Base-by-base conservation (phyloP, 2,329 filamentous ascomycete genomes). In the Aureobasidium zeae region DNA sequence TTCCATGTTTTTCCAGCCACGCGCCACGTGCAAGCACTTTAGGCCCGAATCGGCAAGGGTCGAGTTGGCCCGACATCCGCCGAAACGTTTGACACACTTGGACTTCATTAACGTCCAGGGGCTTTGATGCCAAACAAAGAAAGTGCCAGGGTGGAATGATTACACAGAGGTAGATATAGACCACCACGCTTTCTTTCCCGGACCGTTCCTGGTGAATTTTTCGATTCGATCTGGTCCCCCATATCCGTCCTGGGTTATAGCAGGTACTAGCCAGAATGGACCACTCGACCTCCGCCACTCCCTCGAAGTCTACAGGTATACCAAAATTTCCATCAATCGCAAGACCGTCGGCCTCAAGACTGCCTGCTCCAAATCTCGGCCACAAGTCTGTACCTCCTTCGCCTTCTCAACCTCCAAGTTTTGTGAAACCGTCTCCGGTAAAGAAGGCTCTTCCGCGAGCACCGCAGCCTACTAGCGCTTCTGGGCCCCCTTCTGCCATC, bases 231-330 rank as follows among this genome's bases (percentile, higher is more conserved):
- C 20, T 29, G 39, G 39, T 24, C 21, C 12, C 30, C 30, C 29
- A 34, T 30, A 43, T 15, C 17, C 39, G 39, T 21, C 63, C 46
- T 58, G 63, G 7, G 65, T n/a, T 57, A 9, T 31, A 30, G 36
- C 22, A 7, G 22, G 7, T 25, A 25, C 62, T 46, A 63, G 60
- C 47, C 25, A 24, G 5, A 13, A 36, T 46, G 67, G 61, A 36
- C 67, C 52, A 9, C 55, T 60, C 38, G 12, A 20, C 24, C 21
- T 45, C 45, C 9, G 48, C 39, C 24, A 48, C 48, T 22, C 39
- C 48, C 21, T 39, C 31, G 2, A 49, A 28, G 25, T 34, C 30
- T 11, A 45, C 43, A n/a, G 46, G 26, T 5, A 48, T 34, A 15
- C 46, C 28, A 29, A 39, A 41, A 30, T 34, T 38, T 17, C 30